Evolutionary conservation across 768 basidiomycete genomes (phyloP).

Genomic region (Tylopilus vinaceipallidus): DNA sequence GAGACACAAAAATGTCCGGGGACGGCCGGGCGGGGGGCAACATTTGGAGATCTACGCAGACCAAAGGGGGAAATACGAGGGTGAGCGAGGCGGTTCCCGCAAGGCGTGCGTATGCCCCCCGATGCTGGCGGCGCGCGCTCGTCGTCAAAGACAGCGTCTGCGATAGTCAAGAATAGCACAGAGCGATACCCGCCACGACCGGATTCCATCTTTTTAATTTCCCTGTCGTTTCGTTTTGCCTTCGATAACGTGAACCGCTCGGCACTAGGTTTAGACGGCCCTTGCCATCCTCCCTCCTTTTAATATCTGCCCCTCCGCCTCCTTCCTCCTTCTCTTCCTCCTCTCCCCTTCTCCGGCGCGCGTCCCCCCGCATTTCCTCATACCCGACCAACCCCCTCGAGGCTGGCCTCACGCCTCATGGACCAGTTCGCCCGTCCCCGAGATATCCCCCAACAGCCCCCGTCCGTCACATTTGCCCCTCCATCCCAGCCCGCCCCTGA

Average conservation of each 20-base stretch:
- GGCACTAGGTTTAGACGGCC: conserved; percentile 30
- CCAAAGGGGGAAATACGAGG: conserved; percentile 14
- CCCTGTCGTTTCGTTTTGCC: conserved; percentile 18
- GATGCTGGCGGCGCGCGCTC: conserved; percentile 8
- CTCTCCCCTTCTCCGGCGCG: conserved; percentile 5
- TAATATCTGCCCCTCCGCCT: conserved; percentile 19
- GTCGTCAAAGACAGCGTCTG: conserved; percentile 7
- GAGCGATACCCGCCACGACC: not conserved
- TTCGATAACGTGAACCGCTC: conserved; percentile 27
- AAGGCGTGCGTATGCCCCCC: conserved; percentile 2
- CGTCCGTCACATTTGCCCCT: conserved; percentile 24
- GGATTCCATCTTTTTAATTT: conserved; percentile 13
- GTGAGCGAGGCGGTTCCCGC: not conserved
- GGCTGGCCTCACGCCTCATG: conserved; percentile 28
- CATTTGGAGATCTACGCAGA: conserved; percentile 24
- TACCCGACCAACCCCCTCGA: not conserved
- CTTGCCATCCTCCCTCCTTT: conserved; percentile 24
- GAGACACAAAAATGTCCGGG: conserved; percentile 21
- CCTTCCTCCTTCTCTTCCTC: not conserved
- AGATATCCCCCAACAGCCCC: conserved; percentile 12
- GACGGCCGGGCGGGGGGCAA: conserved; percentile 21
- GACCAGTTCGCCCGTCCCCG: conserved; percentile 33
- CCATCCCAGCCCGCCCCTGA: conserved; percentile 22
- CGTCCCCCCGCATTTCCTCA: conserved; percentile 1
- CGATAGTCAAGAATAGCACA: not conserved